Evolutionary conservation across 192 early-diverging fungal species (phyloP).

Genomic region (Spinellus fusiger): DNA sequence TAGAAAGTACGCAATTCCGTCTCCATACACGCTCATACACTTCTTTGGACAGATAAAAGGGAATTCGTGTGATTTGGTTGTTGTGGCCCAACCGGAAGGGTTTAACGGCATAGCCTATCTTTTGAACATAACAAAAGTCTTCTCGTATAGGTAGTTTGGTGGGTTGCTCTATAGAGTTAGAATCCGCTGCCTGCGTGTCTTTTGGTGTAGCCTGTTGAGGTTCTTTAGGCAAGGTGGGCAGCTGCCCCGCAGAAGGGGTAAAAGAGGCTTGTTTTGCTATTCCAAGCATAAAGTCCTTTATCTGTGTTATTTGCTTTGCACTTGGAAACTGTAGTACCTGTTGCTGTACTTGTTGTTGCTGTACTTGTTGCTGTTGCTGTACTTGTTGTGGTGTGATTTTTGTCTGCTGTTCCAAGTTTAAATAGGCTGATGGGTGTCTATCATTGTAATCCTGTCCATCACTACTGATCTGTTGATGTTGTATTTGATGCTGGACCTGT

Average conservation of each 20-base stretch:
- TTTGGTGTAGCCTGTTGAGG: background rate
- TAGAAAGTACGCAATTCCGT: background rate
- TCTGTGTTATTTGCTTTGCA: background rate
- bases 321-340: background rate
- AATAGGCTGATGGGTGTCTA: no score
- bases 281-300: no score
- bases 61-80: background rate
- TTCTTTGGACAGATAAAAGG: background rate
- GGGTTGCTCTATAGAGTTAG: background rate
- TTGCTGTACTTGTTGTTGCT: conserved; percentile 4
- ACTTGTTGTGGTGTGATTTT: background rate
- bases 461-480: no score
- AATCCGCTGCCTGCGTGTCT: background rate
- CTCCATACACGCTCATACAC: background rate
- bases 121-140: background rate
- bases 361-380: background rate
- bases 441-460: no score
- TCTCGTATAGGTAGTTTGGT: background rate
- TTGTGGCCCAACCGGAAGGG: background rate
- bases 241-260: no score
- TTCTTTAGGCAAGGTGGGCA: no score
- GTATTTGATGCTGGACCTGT: background rate
- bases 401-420: no score
- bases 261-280: background rate
- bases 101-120: background rate